Conservation (phyloP, 257 asterid species). For the Thymus mandschuricus region DNA sequence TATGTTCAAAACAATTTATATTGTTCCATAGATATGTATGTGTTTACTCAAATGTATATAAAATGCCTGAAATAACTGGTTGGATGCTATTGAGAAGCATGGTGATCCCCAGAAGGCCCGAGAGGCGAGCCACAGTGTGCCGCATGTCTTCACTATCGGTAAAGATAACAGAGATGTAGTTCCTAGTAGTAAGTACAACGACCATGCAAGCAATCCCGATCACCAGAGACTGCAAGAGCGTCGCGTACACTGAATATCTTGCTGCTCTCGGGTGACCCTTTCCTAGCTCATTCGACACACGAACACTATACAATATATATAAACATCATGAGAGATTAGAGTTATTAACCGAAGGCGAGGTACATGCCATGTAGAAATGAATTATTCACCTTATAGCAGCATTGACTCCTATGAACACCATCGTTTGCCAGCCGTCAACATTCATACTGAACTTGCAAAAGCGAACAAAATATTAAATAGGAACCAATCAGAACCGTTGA, state of each 20-base stretch:
- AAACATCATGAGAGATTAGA: too few species aligned
- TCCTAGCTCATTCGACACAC: conserved; percentile 86
- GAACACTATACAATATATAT: conserved; percentile 44
- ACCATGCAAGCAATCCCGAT: conserved; percentile 72
- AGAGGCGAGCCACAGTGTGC: conserved; percentile 57
- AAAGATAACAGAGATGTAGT: conserved; percentile 56
- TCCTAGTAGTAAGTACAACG: conserved; percentile 48
- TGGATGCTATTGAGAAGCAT: conserved; percentile 87
- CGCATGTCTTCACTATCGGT: conserved; percentile 56
- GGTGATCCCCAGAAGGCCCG: conserved; percentile 69
- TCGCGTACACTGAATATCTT: conserved; percentile 55
- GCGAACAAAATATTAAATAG: conserved; percentile 4
- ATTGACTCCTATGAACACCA: conserved; percentile 78
- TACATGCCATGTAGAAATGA: too few species aligned
- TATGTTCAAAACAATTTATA: too few species aligned
- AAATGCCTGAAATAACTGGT: conserved; percentile 57
- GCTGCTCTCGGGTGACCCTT: conserved; percentile 67
- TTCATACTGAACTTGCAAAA: conserved; percentile 51
- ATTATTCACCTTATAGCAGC: conserved; percentile 74
- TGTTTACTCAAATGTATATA: too few species aligned
- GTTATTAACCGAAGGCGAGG: too few species aligned
- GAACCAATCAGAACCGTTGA: too few species aligned
- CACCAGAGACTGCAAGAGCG: conserved; percentile 57
- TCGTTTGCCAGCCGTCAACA: conserved; percentile 60
- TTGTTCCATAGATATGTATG: too few species aligned